phyloP scores from a whole-genome alignment of 352 stramenopile genomes.

The Hyaloperonospora brassicae region DNA sequence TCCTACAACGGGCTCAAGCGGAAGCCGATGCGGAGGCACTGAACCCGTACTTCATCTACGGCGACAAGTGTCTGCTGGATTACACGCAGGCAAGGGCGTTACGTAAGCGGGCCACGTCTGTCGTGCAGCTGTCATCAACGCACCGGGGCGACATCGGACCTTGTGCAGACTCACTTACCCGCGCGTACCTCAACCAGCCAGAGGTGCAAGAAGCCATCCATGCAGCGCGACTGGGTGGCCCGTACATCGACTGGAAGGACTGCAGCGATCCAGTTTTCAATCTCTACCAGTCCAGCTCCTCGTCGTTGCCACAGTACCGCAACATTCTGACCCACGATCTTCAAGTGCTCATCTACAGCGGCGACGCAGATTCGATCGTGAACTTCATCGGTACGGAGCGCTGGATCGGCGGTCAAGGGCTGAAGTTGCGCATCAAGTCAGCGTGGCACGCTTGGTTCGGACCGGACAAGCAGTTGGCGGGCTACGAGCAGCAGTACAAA shows the following conservation, averaged over 20 bases:
- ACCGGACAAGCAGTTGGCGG: slow-evolving; percentile 74
- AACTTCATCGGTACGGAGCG: slow-evolving; percentile 87
- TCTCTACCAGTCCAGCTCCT: slow-evolving; percentile 49
- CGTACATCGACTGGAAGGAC: slow-evolving; percentile 48
- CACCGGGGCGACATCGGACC: slow-evolving; percentile 51
- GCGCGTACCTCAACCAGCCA: slow-evolving; percentile 50
- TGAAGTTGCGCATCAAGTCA: slow-evolving; percentile 55
- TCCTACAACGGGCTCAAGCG: slow-evolving; percentile 46
- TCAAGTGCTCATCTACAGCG: slow-evolving; percentile 64
- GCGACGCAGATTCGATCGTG: slow-evolving; percentile 71
- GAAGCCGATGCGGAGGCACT: slow-evolving; percentile 37
- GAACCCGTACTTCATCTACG: slow-evolving; percentile 80
- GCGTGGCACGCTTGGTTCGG: slow-evolving; percentile 72
- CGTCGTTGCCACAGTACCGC: slow-evolving; percentile 56
- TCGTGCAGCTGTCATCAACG: slow-evolving; percentile 19
- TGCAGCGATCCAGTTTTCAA: slow-evolving; percentile 54
- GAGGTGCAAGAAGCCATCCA: slow-evolving; percentile 61
- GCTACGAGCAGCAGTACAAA: slow-evolving; percentile 83
- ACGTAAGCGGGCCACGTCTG: slow-evolving; percentile 31
- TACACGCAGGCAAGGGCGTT: slow-evolving; percentile 47
- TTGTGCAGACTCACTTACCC: slow-evolving; percentile 61
- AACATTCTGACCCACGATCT: slow-evolving; percentile 49
- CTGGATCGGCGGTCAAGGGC: slow-evolving; percentile 62
- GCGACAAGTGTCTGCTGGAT: slow-evolving; percentile 63
- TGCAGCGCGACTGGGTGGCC: slow-evolving; percentile 18